These are phyloP conservation scores for Epichloe scottii DNA, from an alignment of 2,329 filamentous ascomycete species.

Conservation along the genomic window DNA sequence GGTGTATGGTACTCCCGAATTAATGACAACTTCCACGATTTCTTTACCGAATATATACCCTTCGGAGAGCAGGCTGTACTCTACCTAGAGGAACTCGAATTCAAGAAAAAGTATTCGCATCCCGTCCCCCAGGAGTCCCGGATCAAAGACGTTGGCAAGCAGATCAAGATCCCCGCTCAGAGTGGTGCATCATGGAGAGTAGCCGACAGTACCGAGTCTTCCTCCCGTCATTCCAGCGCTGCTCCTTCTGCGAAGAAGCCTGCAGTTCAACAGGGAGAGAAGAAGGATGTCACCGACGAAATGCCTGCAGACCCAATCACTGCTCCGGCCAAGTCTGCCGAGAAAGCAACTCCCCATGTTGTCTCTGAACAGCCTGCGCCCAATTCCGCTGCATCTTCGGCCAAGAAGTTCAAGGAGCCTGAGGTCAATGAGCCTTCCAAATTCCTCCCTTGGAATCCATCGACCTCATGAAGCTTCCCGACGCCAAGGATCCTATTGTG, in stretches of 20 bases:
- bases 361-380: conserved; percentile 9
- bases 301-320: conserved; percentile 11
- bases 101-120: conserved; percentile 67
- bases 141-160: conserved; percentile 45
- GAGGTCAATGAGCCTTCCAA: conserved; percentile 55
- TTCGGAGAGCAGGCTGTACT: conserved; percentile 90
- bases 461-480: conserved; percentile 61
- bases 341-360: conserved; percentile 17
- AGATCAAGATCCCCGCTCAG: conserved; percentile 72
- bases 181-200: conserved; percentile 77
- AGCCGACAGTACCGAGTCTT: conserved; percentile 44
- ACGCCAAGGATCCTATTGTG: conserved; percentile 74
- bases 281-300: conserved; percentile 20
- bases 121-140: conserved; percentile 32
- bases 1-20: conserved; percentile 87
- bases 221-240: conserved; percentile 51
- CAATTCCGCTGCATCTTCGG: conserved; percentile 14
- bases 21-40: conserved; percentile 97
- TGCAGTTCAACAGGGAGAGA: conserved; percentile 13
- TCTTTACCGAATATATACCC: conserved; percentile 94
- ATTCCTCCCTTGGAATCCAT: conserved; percentile 55
- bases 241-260: conserved; percentile 21
- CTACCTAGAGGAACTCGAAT: conserved; percentile 91
- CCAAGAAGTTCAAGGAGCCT: conserved; percentile 36
- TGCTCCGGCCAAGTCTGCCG: conserved; percentile 17